Conservation (phyloP, 140 eudicot species). For the Artemisia princeps region DNA sequence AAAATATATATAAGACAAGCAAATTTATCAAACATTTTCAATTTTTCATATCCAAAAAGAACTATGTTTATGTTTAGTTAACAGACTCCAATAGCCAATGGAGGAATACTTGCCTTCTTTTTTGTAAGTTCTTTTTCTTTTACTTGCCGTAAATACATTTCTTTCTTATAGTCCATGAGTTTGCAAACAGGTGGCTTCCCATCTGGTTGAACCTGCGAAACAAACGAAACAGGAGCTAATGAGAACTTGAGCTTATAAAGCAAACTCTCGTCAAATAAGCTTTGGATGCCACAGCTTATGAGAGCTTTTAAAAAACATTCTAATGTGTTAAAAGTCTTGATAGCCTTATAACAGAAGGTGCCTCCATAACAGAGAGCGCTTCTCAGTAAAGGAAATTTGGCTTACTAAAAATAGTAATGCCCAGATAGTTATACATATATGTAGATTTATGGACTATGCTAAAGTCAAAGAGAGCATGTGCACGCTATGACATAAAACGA, state of each 20-base stretch:
- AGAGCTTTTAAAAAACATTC: too few species aligned
- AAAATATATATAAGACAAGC: neutral
- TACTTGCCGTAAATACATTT: constrained; percentile 39
- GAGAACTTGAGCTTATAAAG: too few species aligned
- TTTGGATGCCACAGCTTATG: too few species aligned
- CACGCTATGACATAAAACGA: neutral
- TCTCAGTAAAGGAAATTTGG: neutral
- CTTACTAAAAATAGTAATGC: constrained; percentile 6
- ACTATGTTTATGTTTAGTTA: neutral
- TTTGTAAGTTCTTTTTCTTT: constrained; percentile 58
- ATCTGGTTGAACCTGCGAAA: constrained; percentile 52
- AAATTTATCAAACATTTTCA: neutral
- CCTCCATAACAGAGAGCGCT: too few species aligned
- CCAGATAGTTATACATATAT: neutral
- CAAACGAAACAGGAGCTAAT: neutral
- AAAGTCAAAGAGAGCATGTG: neutral
- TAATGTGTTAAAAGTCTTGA: too few species aligned
- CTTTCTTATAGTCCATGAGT: constrained; percentile 59
- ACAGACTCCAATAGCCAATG: neutral
- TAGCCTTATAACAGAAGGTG: too few species aligned
- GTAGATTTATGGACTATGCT: neutral
- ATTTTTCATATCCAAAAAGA: neutral
- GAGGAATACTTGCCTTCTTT: constrained; percentile 36
- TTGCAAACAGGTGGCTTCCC: constrained; percentile 85
- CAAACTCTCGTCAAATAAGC: too few species aligned